Evolutionary conservation across 305 asterid species (phyloP).

Genomic region (Fraxinus angustifolia): DNA sequence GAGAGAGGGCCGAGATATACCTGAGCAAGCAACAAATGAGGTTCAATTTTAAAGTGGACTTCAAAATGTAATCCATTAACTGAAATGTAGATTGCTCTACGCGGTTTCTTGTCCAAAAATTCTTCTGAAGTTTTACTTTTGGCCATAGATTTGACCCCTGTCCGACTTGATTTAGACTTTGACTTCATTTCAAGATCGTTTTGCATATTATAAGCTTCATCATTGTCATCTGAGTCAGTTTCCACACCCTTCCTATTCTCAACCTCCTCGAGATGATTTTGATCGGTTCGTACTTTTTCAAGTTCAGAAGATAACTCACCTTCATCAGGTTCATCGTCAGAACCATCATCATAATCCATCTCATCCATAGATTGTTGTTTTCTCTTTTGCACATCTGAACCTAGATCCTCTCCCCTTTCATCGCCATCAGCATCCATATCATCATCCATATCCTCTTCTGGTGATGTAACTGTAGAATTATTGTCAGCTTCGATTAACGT

Average conservation of each 20-base stretch:
- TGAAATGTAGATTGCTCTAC: conserved; percentile 34
- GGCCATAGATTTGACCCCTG: conserved; percentile 16
- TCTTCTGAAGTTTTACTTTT: conserved; percentile 20
- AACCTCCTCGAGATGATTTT: conserved; percentile 29
- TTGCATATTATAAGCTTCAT: conserved; percentile 29
- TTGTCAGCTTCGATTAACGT: conserved; percentile 40
- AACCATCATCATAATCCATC: conserved; percentile 69
- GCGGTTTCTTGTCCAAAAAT: conserved; percentile 18
- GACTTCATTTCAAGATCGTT: conserved; percentile 29
- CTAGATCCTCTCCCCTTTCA: conserved; percentile 70
- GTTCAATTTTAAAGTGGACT: conserved; percentile 62
- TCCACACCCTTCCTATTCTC: conserved; percentile 37
- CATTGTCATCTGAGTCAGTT: conserved; percentile 23
- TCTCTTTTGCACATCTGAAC: conserved; percentile 57
- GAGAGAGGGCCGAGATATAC: conserved; percentile 28
- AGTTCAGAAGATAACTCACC: conserved; percentile 33
- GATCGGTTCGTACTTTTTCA: conserved; percentile 19
- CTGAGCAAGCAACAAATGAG: conserved; percentile 86
- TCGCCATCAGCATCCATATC: conserved; percentile 47
- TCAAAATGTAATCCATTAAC: conserved; percentile 45
- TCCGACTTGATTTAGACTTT: conserved; percentile 32
- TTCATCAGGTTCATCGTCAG: conserved; percentile 44
- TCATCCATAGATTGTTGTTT: conserved; percentile 73
- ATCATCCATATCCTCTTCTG: conserved; percentile 34
- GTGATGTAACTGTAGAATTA: conserved; percentile 32